Conservation (phyloP, 257 asterid genomes). For the Ehretia macrophylla region DNA sequence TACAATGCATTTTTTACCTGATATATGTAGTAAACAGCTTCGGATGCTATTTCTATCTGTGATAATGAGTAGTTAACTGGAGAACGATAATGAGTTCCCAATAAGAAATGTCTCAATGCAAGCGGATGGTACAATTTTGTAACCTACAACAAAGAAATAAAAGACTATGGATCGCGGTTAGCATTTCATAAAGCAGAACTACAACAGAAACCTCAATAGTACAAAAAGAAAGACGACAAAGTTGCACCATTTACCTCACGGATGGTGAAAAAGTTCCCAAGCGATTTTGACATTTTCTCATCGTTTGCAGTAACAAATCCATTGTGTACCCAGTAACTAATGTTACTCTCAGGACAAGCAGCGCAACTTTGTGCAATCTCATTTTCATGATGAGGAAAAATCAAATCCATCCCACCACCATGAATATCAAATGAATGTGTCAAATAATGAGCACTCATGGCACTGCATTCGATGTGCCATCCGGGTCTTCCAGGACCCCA, state of each 20-base stretch:
- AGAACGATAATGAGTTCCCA: conserved; percentile 85
- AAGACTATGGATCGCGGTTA: neutral
- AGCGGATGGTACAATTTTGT: conserved; percentile 76
- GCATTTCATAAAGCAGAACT: neutral
- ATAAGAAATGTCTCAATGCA: conserved; percentile 73
- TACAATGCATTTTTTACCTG: conserved; percentile 40
- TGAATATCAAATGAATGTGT: conserved; percentile 77
- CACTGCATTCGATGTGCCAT: conserved; percentile 96
- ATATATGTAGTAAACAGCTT: conserved; percentile 65
- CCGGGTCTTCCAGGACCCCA: conserved; percentile 99
- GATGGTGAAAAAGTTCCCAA: conserved; percentile 49
- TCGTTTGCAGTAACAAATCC: too few species aligned
- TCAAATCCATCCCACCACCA: conserved; percentile 96
- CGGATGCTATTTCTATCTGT: conserved; percentile 73
- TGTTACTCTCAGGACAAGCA: conserved; percentile 75
- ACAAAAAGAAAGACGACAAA: neutral
- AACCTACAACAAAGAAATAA: conserved; percentile 41
- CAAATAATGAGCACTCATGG: conserved; percentile 87
- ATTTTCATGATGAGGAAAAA: conserved; percentile 87
- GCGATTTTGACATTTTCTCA: too few species aligned
- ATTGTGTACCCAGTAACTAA: conserved; percentile 53
- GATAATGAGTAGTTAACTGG: conserved; percentile 72
- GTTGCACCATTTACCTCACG: conserved; percentile 53
- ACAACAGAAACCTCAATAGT: neutral
- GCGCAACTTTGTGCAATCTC: conserved; percentile 93